A percentile compares a stretch with the other conserved stretches of the same genome.
Evolutionary conservation across 306 rosid species (phyloP).

Genomic region (Vicia sativa): DNA sequence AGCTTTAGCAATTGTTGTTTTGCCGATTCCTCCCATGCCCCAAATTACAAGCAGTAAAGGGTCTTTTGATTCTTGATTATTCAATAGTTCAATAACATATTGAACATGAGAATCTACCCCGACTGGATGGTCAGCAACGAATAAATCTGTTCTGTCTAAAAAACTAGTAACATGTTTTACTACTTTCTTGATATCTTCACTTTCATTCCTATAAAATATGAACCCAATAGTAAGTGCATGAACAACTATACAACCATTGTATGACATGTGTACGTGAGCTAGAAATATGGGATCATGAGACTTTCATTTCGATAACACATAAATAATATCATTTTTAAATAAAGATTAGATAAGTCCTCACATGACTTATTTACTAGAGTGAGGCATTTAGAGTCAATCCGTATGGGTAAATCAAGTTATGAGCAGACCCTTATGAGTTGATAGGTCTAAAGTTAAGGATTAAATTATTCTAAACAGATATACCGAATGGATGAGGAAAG

Average conservation of each 20-base stretch:
- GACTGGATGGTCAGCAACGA: not conserved
- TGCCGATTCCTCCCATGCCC: not conserved
- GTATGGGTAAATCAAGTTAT: no score
- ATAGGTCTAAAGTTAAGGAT: no score
- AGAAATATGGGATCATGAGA: no score
- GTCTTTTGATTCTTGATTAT: not conserved
- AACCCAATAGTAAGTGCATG: not conserved
- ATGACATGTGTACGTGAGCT: not conserved
- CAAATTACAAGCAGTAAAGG: not conserved
- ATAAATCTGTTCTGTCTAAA: not conserved
- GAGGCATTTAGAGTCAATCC: no score
- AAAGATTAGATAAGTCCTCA: no score
- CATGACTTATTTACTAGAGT: no score
- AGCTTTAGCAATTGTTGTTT: slow-evolving; percentile 6
- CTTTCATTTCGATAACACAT: no score
- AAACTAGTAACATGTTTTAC: not conserved
- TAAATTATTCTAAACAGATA: no score
- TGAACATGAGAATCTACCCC: slow-evolving; percentile 11
- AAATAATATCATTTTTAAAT: no score
- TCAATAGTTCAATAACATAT: not conserved
- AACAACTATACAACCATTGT: not conserved
- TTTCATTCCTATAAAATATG: not conserved
- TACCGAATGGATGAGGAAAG: no score
- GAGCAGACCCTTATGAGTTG: no score
- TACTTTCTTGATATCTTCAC: not conserved